Percentiles rank a stretch among this genome's conserved stretches.
Conservation (phyloP, 78 protist species). For the Dictyostelium intermedium region DNA sequence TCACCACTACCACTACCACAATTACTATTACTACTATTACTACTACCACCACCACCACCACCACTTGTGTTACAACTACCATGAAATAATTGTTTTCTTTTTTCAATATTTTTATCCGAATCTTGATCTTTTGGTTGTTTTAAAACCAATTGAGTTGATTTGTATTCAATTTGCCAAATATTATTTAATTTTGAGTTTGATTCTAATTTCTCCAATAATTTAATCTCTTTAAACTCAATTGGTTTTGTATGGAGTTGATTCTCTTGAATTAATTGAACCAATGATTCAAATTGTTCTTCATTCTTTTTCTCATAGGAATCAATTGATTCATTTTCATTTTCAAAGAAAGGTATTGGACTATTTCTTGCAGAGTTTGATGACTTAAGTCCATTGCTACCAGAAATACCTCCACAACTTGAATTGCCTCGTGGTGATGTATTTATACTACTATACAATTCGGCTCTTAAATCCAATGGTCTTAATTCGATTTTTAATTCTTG, state of each 20-base stretch:
- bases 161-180: conserved; percentile 9
- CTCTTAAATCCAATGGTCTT: conserved; percentile 44
- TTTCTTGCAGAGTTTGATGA: background rate
- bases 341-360: background rate
- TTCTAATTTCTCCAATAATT: background rate
- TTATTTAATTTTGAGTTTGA: background rate
- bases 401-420: background rate
- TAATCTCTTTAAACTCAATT: background rate
- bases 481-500: conserved; percentile 40
- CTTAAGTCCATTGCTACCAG: background rate
- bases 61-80: background rate
- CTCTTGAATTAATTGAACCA: background rate
- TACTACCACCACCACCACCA: background rate
- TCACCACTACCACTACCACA: background rate
- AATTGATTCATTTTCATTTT: background rate
- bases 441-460: conserved; percentile 1
- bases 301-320: background rate
- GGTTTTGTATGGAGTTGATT: background rate
- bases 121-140: conserved; percentile 13
- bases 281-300: conserved; percentile 2
- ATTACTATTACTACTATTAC: background rate
- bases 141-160: background rate
- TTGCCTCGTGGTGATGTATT: conserved; percentile 24
- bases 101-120: background rate
- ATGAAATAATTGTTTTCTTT: background rate